These are phyloP conservation scores for Talaromyces stipitatus DNA, from an alignment of 495 filamentous ascomycete genomes.

Conservation along the genomic window DNA sequence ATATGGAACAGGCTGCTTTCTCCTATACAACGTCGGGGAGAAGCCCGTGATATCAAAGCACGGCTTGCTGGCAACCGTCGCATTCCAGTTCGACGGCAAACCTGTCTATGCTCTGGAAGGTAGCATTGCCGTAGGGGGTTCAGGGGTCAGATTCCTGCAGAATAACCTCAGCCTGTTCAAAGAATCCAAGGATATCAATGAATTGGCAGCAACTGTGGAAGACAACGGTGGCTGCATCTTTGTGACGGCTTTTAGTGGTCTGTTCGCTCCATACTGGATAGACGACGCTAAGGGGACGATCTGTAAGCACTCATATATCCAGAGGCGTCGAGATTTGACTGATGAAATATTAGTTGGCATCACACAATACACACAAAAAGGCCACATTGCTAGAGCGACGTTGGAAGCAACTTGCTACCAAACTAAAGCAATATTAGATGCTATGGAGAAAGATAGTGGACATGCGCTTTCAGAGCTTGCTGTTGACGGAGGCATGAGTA, in stretches of 20 bases:
- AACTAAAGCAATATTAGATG: constrained; percentile 87
- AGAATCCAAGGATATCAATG: constrained; percentile 66
- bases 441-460: constrained; percentile 91
- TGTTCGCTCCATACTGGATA: constrained; percentile 97
- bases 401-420: constrained; percentile 94
- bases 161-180: constrained; percentile 79
- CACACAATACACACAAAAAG: constrained; percentile 83
- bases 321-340: not conserved
- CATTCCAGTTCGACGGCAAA: constrained; percentile 60
- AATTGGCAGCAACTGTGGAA: constrained; percentile 68
- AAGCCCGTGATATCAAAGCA: constrained; percentile 85
- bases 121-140: constrained; percentile 87
- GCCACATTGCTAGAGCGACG: constrained; percentile 88
- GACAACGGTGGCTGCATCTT: constrained; percentile 92
- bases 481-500: constrained; percentile 92
- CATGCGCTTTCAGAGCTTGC: constrained; percentile 70
- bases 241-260: constrained; percentile 90
- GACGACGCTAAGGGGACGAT: constrained; percentile 91
- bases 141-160: constrained; percentile 81
- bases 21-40: constrained; percentile 87
- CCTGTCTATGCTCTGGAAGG: constrained; percentile 90
- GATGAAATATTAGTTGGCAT: constrained; percentile 56
- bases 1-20: constrained; percentile 92
- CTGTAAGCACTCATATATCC: constrained; percentile 41
- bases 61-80: constrained; percentile 85